Conservation (phyloP, 2,329 filamentous ascomycete species). For the Fusarium foetens region DNA sequence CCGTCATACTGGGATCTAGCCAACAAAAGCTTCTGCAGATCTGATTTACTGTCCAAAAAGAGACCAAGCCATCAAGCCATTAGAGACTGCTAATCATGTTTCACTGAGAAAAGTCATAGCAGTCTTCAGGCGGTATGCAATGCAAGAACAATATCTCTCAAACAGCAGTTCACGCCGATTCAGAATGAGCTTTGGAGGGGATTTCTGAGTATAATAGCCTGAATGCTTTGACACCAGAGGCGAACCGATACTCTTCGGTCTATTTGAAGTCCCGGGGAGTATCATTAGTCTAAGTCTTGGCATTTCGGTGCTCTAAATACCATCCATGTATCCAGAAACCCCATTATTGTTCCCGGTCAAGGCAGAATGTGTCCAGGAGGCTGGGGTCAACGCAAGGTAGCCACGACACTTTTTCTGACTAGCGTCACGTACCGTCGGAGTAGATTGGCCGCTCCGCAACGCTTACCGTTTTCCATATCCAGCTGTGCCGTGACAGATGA, state of each 20-base stretch:
- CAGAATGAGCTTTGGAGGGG: background rate
- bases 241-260: background rate
- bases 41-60: no score
- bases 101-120: no score
- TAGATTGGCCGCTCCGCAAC: background rate
- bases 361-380: background rate
- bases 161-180: background rate
- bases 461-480: background rate
- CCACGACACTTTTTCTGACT: background rate
- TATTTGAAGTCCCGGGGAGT: background rate
- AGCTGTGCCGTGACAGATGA: background rate
- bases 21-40: background rate
- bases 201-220: no score
- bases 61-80: background rate
- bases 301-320: background rate
- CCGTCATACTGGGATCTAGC: rapidly evolving
- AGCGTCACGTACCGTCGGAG: background rate
- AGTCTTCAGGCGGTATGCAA: background rate
- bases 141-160: rapidly evolving
- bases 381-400: background rate
- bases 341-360: rapidly evolving
- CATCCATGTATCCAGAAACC: background rate
- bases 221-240: rapidly evolving
- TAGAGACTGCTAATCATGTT: background rate
- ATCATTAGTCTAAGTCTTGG: rapidly evolving